These are phyloP conservation scores for Aspergillus nomiae DNA, from an alignment of 2,329 filamentous ascomycete species.

Conservation along the genomic window DNA sequence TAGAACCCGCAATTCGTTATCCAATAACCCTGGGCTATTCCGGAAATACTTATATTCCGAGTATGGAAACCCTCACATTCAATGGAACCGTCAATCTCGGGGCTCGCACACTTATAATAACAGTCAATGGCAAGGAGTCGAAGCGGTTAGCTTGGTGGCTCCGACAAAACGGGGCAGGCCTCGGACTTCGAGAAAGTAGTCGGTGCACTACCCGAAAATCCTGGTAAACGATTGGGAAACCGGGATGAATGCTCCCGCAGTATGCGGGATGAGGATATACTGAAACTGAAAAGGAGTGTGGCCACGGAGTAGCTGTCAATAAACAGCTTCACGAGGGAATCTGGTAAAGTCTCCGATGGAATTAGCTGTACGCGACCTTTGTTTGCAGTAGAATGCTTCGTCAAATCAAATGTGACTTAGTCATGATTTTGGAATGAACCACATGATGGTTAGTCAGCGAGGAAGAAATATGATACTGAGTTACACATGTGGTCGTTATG, in stretches of 20 bases:
- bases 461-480: neutral
- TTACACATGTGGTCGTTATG: neutral
- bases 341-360: neutral
- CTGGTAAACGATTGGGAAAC: neutral
- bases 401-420: neutral
- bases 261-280: neutral
- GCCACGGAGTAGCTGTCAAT: neutral
- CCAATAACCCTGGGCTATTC: neutral
- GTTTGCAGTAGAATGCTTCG: constrained; percentile 8
- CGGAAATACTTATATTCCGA: neutral
- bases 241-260: too few relatives aligned
- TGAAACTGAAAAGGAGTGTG: neutral
- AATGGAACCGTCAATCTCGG: neutral
- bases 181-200: neutral
- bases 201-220: neutral
- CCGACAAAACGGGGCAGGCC: neutral
- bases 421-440: constrained; percentile 6
- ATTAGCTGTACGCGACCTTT: constrained; percentile 2
- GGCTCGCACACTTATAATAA: neutral
- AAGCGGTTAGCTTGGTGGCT: neutral
- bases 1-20: neutral
- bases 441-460: neutral
- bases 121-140: neutral
- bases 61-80: too few relatives aligned
- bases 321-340: neutral